Percentiles rank a stretch among this genome's conserved stretches.
Conservation (phyloP, 2,329 filamentous ascomycete genomes). For the Septoria linicola region DNA sequence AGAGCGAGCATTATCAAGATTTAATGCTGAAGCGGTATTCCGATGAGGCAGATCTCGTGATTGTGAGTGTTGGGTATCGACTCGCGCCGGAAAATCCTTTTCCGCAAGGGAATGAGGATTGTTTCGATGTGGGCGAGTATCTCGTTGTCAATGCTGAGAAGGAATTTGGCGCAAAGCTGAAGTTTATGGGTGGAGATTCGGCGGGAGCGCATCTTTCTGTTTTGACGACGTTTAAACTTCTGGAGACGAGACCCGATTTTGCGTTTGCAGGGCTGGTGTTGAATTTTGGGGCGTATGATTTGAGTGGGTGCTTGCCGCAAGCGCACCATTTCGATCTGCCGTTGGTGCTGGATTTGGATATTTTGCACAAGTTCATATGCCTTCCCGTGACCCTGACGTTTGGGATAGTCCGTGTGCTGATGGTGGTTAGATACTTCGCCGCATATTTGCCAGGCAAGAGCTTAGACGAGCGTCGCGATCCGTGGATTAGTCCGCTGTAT, state of each 20-base stretch:
- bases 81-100: conserved; percentile 60
- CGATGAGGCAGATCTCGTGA: conserved; percentile 49
- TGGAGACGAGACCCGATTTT: conserved; percentile 40
- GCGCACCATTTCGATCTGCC: conserved; percentile 42
- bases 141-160: conserved; percentile 50
- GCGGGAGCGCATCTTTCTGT: conserved; percentile 54
- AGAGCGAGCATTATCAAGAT: conserved; percentile 47
- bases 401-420: background rate
- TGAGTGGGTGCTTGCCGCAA: conserved; percentile 47
- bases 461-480: conserved; percentile 44
- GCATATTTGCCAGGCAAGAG: conserved; percentile 48
- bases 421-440: conserved; percentile 42
- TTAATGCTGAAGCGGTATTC: conserved; percentile 51
- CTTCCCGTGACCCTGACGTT: conserved; percentile 5
- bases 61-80: conserved; percentile 59
- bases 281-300: conserved; percentile 54
- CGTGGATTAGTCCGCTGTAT: conserved; percentile 53
- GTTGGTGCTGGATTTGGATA: conserved; percentile 48
- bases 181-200: conserved; percentile 46
- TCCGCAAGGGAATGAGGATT: conserved; percentile 56
- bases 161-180: conserved; percentile 44
- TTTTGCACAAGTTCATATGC: conserved; percentile 43
- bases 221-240: conserved; percentile 50
- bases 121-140: conserved; percentile 57
- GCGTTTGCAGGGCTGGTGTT: conserved; percentile 52